These are phyloP conservation scores for Hyaloraphidium curvatum DNA, from an alignment of 192 early-diverging fungal species.

Conservation along the genomic window DNA sequence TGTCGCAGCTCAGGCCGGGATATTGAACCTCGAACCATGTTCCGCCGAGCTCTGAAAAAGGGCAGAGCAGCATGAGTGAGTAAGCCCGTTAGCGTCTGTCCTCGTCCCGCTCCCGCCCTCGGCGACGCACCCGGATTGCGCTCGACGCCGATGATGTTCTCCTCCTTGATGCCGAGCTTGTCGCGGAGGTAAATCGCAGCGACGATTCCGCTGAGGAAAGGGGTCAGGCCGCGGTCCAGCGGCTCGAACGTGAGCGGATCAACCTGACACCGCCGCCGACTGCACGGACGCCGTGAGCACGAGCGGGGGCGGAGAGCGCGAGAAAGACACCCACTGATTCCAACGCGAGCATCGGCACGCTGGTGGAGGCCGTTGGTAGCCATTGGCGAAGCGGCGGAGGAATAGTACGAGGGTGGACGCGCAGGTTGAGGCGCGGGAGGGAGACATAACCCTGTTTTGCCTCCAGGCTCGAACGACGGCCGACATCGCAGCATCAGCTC, in stretches of 20 bases:
- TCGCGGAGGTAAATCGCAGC: neutral
- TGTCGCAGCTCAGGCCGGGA: neutral
- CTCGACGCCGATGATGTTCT: conserved; percentile 1
- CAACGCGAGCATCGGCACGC: neutral
- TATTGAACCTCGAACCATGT: conserved; percentile 2
- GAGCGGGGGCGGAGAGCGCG: neutral
- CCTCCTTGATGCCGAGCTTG: conserved; percentile 1
- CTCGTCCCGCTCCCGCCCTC: neutral
- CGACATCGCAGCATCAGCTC: too few species aligned
- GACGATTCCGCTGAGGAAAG: neutral
- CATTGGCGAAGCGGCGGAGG: too few species aligned
- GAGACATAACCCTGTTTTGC: too few species aligned
- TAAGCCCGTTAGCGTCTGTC: neutral
- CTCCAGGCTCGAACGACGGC: too few species aligned
- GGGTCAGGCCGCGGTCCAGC: neutral
- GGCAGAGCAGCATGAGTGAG: too few species aligned
- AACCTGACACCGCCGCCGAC: neutral
- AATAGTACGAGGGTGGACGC: too few species aligned
- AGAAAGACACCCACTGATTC: neutral
- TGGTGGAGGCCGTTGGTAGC: neutral
- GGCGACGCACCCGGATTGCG: neutral
- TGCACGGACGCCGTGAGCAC: neutral
- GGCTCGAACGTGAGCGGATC: neutral
- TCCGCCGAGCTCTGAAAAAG: neutral
- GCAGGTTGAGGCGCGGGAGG: too few species aligned